phyloP scores from a whole-genome alignment of 306 rosid genomes.

The Medicago ruthenica region DNA sequence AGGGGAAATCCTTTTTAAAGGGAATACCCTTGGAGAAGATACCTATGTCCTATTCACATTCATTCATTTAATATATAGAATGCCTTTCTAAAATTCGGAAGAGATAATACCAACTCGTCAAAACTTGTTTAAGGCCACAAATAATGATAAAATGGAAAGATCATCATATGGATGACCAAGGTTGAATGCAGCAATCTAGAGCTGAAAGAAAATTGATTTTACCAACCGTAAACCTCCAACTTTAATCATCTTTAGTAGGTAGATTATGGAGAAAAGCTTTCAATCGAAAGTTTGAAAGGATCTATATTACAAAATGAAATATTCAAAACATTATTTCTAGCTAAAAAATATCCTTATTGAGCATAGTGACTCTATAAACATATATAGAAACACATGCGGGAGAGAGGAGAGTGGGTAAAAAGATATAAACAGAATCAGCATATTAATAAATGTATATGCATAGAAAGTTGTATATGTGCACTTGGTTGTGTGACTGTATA shows the following conservation, averaged over 20 bases:
- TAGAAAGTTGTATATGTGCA: neutral
- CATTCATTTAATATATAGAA: neutral
- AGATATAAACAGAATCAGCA: conserved; percentile 17
- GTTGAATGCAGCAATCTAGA: conserved; percentile 16
- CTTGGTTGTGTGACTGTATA: neutral
- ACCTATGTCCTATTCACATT: neutral
- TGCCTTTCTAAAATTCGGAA: conserved; percentile 29
- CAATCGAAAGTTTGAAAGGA: conserved; percentile 7
- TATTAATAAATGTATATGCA: conserved; percentile 21
- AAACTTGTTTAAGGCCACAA: conserved; percentile 1
- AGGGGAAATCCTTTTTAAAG: neutral
- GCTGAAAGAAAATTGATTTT: conserved; percentile 22
- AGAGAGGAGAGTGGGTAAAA: conserved; percentile 5
- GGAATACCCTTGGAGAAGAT: conserved; percentile 4
- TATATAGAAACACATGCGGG: neutral
- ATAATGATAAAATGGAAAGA: conserved; percentile 15
- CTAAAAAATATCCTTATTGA: neutral
- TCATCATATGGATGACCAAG: conserved; percentile 11
- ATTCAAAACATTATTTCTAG: conserved; percentile 28
- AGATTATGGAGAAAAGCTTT: conserved; percentile 20
- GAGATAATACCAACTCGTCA: conserved; percentile 18
- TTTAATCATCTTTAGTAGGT: conserved; percentile 25
- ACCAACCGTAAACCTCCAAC: neutral
- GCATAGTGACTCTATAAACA: neutral
- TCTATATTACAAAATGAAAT: conserved; percentile 21